These are phyloP conservation scores for Neurospora hispaniola DNA, from an alignment of 495 filamentous ascomycete species.

Conservation along the genomic window DNA sequence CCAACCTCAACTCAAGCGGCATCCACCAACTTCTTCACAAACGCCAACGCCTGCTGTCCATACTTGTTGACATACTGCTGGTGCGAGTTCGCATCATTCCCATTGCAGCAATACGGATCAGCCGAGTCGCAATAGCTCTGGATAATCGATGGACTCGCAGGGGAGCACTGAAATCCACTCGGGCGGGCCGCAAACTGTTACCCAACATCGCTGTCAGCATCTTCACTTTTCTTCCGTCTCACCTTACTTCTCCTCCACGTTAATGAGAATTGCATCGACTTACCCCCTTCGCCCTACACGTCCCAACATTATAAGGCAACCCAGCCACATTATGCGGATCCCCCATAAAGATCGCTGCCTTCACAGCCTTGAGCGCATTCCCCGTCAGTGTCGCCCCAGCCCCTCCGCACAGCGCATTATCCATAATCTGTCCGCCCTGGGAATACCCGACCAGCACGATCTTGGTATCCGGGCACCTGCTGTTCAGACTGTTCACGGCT, in stretches of 20 bases:
- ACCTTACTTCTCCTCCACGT: too few species aligned
- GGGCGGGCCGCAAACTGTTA: slow-evolving; percentile 47
- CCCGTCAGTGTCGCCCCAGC: slow-evolving; percentile 39
- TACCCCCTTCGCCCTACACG: slow-evolving; percentile 45
- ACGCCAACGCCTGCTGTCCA: slow-evolving; percentile 24
- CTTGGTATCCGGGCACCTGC: slow-evolving; percentile 44
- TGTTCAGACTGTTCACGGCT: slow-evolving; percentile 45
- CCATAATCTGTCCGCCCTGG: slow-evolving; percentile 54
- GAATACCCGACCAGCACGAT: slow-evolving; percentile 54
- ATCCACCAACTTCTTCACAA: slow-evolving; percentile 23
- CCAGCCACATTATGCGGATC: slow-evolving; percentile 45
- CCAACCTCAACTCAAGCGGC: neutral
- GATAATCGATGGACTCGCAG: slow-evolving; percentile 37
- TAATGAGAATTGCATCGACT: slow-evolving; percentile 7
- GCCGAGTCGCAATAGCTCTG: slow-evolving; percentile 53
- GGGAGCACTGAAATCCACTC: slow-evolving; percentile 44
- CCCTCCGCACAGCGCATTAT: slow-evolving; percentile 52
- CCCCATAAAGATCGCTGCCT: slow-evolving; percentile 54
- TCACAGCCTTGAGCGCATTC: slow-evolving; percentile 31
- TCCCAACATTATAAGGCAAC: slow-evolving; percentile 51
- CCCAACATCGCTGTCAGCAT: neutral
- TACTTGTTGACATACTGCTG: slow-evolving; percentile 49
- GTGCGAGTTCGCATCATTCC: slow-evolving; percentile 47
- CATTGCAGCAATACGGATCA: slow-evolving; percentile 58
- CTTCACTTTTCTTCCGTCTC: neutral